Base-by-base conservation (phyloP, 768 basidiomycete species). In the Termitomyces sp. region DNA sequence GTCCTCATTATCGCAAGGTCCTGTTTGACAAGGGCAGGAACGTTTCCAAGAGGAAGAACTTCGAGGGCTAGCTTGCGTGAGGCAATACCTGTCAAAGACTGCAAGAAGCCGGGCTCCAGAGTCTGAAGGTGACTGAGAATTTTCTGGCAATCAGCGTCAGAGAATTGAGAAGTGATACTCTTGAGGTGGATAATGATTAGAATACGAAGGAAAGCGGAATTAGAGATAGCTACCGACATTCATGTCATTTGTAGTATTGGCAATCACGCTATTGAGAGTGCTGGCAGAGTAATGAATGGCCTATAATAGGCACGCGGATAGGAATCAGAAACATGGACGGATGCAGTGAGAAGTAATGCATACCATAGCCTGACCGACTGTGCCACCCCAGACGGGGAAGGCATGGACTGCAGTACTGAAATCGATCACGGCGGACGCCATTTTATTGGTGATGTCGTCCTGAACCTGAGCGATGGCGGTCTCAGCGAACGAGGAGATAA, bases 11-110 rank as follows among this genome's bases (percentile, higher is more conserved):
- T 64, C 11, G 54, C 57, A 4, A 77, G 68, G 57, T 77, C 76
- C 36, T 64, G 55, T 18, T 66, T 64, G 40, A 77, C 64, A 20
- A 77, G 63, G 22, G 71, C 72, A 18, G 71, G 63, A 44, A 11
- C n/a, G n/a, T 71, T 73, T 49, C 69, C 69, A 48, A 75, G 62
- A 45, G 73, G 73, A n/a, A n/a, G n/a, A n/a, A n/a, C n/a, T n/a
- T 48, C 33, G 48, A 77, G 73, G 4, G 65, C 68, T 9, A 70
- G 59, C 57, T 70, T 65, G 61, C 72, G 70, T 8, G 54, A 44
- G 5, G 70, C 66, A 42, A 76, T 67, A 3, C 28, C 58, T 3
- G 18, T 51, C n/a, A 75, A 60, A 0, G 70, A 68, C 55, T 71
- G 58, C 0, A 66, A 32, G 45, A 77, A 73, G 48, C 58, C 68